Evolutionary conservation across 805 yeast species (phyloP), one percentile per base, ranked within the genome.

Genomic region (Hanseniaspora taiwanica): DNA sequence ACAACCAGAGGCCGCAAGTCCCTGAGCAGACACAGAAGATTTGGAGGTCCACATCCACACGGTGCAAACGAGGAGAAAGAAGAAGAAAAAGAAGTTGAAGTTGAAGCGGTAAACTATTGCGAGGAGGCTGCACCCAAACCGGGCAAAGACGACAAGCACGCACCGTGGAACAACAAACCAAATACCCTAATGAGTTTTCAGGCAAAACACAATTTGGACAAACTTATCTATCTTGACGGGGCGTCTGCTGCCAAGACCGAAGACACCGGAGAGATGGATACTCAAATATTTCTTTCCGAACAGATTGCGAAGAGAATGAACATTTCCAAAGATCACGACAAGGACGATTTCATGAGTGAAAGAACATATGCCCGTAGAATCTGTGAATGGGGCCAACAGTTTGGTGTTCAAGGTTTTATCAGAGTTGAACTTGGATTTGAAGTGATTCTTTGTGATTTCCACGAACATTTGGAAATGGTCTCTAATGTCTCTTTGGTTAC

Each of bases 371-470:
- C 81, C 2, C 60, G 60, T 8, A 52, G 47, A 19, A 75, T 76
- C 21, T 76, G 83, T 52, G 46, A 60, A 17, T 76, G 81, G 81
- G 65, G 66, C 7, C 44, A 62, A 40, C 52, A 62, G 14, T 71
- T 70, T 40, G 77, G 77, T 1, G 55, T 77, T 18, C 78, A 76
- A 52, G 83, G 82, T 0, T 58, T 66, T 19, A 58, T 77, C 5
- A 59, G 83, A 47, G 60, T 76, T 16, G 82, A 77, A 50, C 58
- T 72, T 35, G 81, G 81, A 0, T 77, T 65, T 51, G 83, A 76
- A 51, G 63, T 76, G n/a, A 63, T 76, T 10, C 40, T 76, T 10
- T 77, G 83, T 56, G 74, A 76, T 49, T 75, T 77, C 54, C 49
- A 51, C 25, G 66, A 63, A n/a, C 66, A 69, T 42, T 35, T 73